A percentile compares a stretch with the other conserved stretches of the same genome.
Conservation (phyloP, 441 rosid species). For the Gossypium trilobum region DNA sequence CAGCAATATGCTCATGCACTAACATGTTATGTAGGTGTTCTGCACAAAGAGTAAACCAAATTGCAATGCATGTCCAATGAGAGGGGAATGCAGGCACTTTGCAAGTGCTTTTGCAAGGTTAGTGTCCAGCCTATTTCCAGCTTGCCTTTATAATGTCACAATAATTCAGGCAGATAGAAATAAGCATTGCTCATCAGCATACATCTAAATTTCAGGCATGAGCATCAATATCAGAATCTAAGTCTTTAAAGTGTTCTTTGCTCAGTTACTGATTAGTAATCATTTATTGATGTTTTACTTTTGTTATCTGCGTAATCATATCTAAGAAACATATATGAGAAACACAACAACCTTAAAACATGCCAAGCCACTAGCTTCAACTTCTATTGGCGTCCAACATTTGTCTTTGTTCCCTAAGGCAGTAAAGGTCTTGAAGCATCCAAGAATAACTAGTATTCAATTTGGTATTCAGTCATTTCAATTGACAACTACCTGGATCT, state of each 20-base stretch:
- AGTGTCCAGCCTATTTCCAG: slow-evolving; percentile 15
- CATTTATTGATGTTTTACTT: not conserved
- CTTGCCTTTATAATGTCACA: slow-evolving; percentile 5
- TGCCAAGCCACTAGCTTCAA: not conserved
- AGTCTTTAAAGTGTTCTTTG: not conserved
- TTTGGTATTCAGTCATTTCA: not conserved
- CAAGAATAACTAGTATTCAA: not conserved
- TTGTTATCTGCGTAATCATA: not conserved
- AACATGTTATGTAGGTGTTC: slow-evolving; percentile 63
- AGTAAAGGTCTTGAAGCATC: not conserved
- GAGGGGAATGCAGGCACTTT: slow-evolving; percentile 96
- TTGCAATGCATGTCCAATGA: slow-evolving; percentile 98
- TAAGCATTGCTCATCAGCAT: not conserved
- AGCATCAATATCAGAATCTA: not conserved
- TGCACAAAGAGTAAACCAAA: slow-evolving; percentile 93
- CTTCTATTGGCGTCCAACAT: slow-evolving; percentile 6
- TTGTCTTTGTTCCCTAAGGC: not conserved
- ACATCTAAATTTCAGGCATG: not conserved
- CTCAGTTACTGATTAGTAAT: slow-evolving; percentile 5
- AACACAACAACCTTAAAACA: not conserved
- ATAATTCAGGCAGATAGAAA: not conserved
- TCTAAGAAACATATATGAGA: not conserved
- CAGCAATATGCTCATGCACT: slow-evolving; percentile 17
- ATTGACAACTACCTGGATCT: not conserved
- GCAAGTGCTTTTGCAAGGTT: slow-evolving; percentile 99